Percentiles rank a stretch among this genome's conserved stretches.
phyloP scores from a whole-genome alignment of 306 rosid genomes.

The Cucumis cinereus region DNA sequence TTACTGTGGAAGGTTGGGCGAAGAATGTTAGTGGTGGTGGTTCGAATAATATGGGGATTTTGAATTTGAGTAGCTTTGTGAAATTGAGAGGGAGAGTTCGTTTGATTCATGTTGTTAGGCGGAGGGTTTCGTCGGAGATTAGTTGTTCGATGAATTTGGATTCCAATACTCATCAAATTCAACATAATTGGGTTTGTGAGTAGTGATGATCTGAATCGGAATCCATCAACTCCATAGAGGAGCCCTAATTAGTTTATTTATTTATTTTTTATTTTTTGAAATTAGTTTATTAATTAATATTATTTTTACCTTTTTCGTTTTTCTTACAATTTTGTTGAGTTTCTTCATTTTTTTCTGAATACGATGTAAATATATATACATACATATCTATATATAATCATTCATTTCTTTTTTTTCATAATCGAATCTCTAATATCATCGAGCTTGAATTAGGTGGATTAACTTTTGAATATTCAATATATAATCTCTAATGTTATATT shows the following conservation, averaged over 20 bases:
- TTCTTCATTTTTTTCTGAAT: not conserved
- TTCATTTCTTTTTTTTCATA: no score
- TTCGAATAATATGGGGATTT: slow-evolving; percentile 15
- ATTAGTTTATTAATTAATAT: not conserved
- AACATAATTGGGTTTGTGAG: slow-evolving; percentile 21
- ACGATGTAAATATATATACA: not conserved
- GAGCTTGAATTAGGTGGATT: no score
- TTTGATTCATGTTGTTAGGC: slow-evolving; percentile 25
- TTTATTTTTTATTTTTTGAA: not conserved
- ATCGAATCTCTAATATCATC: no score
- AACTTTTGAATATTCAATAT: no score
- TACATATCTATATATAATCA: no score
- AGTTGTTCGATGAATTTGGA: slow-evolving; percentile 35
- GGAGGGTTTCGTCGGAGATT: slow-evolving; percentile 21
- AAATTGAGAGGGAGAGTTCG: slow-evolving; percentile 30
- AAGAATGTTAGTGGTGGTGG: slow-evolving; percentile 6
- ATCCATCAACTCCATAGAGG: not conserved
- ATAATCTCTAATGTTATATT: no score
- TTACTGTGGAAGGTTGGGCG: slow-evolving; percentile 20
- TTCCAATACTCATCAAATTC: slow-evolving; percentile 23
- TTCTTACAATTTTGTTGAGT: not conserved
- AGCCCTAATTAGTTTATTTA: not conserved
- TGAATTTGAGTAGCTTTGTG: slow-evolving; percentile 30
- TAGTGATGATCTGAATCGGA: not conserved
- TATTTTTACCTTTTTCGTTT: not conserved